phyloP scores from a whole-genome alignment of 768 basidiomycete genomes.

The Leucocoprinus sp. region DNA sequence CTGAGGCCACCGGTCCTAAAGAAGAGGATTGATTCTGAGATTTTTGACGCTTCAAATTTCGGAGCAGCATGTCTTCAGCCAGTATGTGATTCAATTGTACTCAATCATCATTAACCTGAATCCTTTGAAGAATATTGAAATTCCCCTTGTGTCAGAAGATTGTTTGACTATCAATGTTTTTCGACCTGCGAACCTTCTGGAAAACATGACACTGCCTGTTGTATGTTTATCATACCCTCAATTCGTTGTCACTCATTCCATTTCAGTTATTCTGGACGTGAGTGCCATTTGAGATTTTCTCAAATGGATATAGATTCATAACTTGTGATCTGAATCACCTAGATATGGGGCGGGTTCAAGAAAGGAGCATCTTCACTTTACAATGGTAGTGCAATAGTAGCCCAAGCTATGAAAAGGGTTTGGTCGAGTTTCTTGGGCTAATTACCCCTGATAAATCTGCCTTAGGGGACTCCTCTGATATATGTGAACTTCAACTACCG shows the following conservation, averaged over 20 bases:
- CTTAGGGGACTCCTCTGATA: slow-evolving; percentile 34
- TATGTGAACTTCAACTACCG: slow-evolving; percentile 34
- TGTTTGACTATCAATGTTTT: slow-evolving; percentile 54
- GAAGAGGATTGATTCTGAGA: slow-evolving; percentile 22
- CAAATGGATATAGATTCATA: too few species aligned
- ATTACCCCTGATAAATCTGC: not conserved
- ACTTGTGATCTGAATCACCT: not conserved
- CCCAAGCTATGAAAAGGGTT: slow-evolving; percentile 29
- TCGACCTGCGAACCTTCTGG: slow-evolving; percentile 31
- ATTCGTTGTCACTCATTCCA: not conserved
- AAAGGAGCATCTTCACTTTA: slow-evolving; percentile 20
- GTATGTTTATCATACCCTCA: slow-evolving; percentile 17
- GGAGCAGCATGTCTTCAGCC: slow-evolving; percentile 42
- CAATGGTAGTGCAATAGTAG: slow-evolving; percentile 28
- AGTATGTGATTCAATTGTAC: slow-evolving; percentile 16
- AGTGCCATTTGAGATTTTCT: slow-evolving; percentile 7
- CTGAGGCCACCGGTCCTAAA: slow-evolving; percentile 39
- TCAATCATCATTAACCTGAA: not conserved
- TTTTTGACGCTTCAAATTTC: slow-evolving; percentile 40
- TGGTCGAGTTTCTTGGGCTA: not conserved
- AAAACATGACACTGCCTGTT: slow-evolving; percentile 28
- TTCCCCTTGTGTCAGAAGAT: slow-evolving; percentile 41
- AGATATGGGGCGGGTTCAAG: slow-evolving; percentile 30
- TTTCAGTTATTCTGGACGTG: slow-evolving; percentile 33
- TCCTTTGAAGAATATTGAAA: slow-evolving; percentile 23